Evolutionary conservation across 305 asterid species (phyloP), one percentile per base, ranked within the genome.

Genomic region (Solanum aculeatissimum): DNA sequence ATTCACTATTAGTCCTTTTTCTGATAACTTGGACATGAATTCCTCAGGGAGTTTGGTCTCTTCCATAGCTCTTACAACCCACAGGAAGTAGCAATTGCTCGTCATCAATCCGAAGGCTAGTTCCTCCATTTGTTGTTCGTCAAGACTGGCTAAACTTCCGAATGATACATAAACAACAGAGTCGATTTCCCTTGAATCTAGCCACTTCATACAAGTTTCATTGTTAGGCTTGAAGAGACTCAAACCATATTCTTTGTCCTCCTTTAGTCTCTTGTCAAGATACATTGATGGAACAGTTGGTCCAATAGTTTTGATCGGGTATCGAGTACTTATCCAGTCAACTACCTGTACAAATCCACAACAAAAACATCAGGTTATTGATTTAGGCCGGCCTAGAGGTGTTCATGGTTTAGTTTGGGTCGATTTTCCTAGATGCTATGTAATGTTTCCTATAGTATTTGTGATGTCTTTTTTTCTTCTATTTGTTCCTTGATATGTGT

Each of bases 151-250:
- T 4, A 91, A 13, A 85, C 94, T 93, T 70, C 97, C 97, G 29
- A 90, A 90, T 27, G 97, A 91, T 15, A 89, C 92, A 57, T 91
- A 93, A 5, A 92, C 89, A 4, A 93, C 92, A 2, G 95, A 91
- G 54, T 82, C 86, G 0, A 78, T 65, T 84, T 77, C 88, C 47
- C 72, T 88, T 0, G 86, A 53, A 84, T 91, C 89, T 2, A 93
- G 89, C 95, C 95, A 93, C 35, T 87, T 85, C 74, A 81, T 86
- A 86, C 87, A 90, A 43, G 42, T 82, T 79, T 88, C 91, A 5
- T 32, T 19, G 1, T 83, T 72, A 14, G 89, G 75, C 86, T 89
- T 87, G 71, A 88, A 89, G 12, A 91, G 70, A 80, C 74, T 87
- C 75, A 90, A 42, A 21, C 62, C 66, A 43, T 91, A 89, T 75